Conservation (phyloP, 78 protist species). For the Protostelium mycophagum region DNA sequence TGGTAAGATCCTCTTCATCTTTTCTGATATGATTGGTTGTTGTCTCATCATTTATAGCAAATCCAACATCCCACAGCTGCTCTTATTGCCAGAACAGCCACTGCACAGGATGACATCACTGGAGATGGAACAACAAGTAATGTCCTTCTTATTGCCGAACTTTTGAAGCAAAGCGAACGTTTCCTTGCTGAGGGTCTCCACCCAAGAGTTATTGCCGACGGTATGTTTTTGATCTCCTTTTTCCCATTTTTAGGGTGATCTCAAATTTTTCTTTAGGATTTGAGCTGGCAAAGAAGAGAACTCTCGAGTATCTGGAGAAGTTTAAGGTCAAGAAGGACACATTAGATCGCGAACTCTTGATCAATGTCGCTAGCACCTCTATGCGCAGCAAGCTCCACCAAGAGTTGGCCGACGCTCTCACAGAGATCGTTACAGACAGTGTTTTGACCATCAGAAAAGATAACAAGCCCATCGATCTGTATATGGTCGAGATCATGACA, state of each 20-base stretch:
- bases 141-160: conserved; percentile 97
- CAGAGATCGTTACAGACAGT: conserved; percentile 92
- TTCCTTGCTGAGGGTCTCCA: conserved; percentile 95
- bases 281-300: conserved; percentile 81
- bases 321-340: conserved; percentile 35
- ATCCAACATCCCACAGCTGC: conserved; percentile 99
- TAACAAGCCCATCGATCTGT: conserved; percentile 87
- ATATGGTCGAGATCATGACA: conserved; percentile 98
- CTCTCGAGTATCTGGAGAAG: conserved; percentile 69
- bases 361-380: conserved; percentile 88
- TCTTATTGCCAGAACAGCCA: conserved; percentile 98
- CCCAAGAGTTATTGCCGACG: conserved; percentile 96
- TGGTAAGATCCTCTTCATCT: conserved; percentile 62
- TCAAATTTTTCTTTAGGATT: conserved; percentile 48
- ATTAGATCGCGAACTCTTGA: conserved; percentile 75
- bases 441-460: conserved; percentile 70
- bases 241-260: neutral
- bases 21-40: neutral
- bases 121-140: conserved; percentile 99
- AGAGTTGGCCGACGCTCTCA: conserved; percentile 76
- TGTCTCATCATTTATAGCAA: conserved; percentile 64
- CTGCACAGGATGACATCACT: conserved; percentile 98
- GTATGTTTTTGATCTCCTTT: neutral
- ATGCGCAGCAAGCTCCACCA: conserved; percentile 86
- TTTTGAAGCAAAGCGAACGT: conserved; percentile 89